Conservation (phyloP, 768 basidiomycete species). For the Suillus placidus region DNA sequence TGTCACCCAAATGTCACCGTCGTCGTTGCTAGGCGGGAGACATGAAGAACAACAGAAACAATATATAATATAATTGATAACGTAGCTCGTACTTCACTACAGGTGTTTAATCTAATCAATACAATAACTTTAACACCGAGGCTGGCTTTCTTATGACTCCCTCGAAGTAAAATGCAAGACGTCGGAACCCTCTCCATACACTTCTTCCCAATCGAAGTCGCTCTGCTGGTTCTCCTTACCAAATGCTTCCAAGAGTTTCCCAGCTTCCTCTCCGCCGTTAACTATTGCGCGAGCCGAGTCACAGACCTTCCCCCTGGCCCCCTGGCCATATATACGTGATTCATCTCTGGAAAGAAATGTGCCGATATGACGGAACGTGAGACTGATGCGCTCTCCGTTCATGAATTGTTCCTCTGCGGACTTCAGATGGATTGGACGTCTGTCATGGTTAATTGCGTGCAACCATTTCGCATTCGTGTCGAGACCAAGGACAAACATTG, state of each 20-base stretch:
- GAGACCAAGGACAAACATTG: constrained; percentile 79
- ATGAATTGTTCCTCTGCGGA: constrained; percentile 53
- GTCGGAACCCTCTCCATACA: constrained; percentile 71
- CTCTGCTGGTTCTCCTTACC: constrained; percentile 73
- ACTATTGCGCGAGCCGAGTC: constrained; percentile 58
- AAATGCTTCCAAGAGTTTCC: constrained; percentile 60
- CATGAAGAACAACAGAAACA: constrained; percentile 18
- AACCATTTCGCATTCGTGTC: constrained; percentile 75
- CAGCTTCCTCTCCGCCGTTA: constrained; percentile 50
- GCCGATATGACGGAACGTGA: constrained; percentile 79
- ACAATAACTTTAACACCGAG: constrained; percentile 12
- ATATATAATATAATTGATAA: constrained; percentile 15
- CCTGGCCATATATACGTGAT: constrained; percentile 70
- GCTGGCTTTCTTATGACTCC: constrained; percentile 17
- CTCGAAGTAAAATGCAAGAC: constrained; percentile 56
- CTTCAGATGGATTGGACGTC: constrained; percentile 59
- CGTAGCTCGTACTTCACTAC: constrained; percentile 14
- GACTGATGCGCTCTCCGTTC: constrained; percentile 70
- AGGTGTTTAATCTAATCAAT: constrained; percentile 15
- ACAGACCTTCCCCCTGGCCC: constrained; percentile 63
- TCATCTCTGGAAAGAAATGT: constrained; percentile 64
- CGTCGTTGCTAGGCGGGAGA: constrained; percentile 29
- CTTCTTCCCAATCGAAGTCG: constrained; percentile 69
- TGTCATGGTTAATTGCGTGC: constrained; percentile 78
- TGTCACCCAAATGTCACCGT: background rate